phyloP scores from a whole-genome alignment of 2,329 filamentous ascomycete genomes.

The Epichloe sp. region DNA sequence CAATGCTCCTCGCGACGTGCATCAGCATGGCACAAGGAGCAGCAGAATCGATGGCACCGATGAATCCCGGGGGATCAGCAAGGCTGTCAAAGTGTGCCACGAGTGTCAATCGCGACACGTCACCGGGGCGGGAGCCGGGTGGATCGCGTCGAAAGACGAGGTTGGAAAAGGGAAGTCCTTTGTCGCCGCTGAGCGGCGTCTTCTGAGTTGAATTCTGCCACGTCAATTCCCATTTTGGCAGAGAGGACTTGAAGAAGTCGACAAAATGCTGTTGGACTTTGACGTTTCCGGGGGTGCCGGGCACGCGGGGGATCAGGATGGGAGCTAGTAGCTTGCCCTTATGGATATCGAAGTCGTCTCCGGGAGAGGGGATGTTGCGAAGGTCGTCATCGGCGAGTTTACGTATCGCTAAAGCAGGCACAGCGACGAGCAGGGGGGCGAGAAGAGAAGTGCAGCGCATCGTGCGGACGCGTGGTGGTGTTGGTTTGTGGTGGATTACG shows the following conservation, averaged over 20 bases:
- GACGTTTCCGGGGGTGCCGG: conserved; percentile 63
- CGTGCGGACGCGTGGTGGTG: neutral
- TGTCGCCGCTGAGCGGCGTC: conserved; percentile 53
- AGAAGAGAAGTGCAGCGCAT: conserved; percentile 2
- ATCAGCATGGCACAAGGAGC: conserved; percentile 90
- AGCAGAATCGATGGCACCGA: conserved; percentile 87
- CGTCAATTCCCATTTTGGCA: conserved; percentile 67
- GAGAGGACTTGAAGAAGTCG: conserved; percentile 59
- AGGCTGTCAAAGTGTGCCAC: conserved; percentile 94
- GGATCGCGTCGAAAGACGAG: conserved; percentile 80
- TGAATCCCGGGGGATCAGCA: conserved; percentile 72
- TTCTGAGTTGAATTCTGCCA: conserved; percentile 84
- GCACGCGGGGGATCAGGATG: conserved; percentile 75
- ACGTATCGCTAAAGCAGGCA: conserved; percentile 25
- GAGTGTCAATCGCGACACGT: conserved; percentile 69
- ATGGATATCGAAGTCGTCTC: conserved; percentile 65
- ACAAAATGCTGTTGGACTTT: conserved; percentile 70
- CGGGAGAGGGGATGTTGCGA: conserved; percentile 55
- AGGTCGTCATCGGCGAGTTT: conserved; percentile 64
- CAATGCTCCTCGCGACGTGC: conserved; percentile 70
- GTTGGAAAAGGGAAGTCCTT: conserved; percentile 71
- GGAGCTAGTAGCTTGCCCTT: conserved; percentile 67
- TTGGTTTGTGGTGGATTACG: no score
- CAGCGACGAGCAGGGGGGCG: conserved; percentile 1
- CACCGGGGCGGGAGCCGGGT: conserved; percentile 61